Evolutionary conservation across 352 stramenopile species (phyloP).

Genomic region (Hyaloperonospora brassicae): DNA sequence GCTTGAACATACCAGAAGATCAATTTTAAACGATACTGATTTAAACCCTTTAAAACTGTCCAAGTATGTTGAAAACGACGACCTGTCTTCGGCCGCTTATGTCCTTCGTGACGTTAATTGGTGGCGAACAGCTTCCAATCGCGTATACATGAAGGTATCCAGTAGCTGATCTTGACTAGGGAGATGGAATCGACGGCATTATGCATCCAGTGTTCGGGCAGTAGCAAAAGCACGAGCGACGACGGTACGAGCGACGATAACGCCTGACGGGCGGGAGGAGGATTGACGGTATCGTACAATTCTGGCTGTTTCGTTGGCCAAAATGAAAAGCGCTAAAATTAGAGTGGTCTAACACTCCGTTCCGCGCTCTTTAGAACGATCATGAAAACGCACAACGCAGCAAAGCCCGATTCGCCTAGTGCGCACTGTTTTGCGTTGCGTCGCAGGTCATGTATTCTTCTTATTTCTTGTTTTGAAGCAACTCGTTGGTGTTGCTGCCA

Average conservation of each 20-base stretch:
- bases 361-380: conserved; percentile 2
- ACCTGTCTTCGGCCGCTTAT: conserved; percentile 68
- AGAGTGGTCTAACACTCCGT: conserved; percentile 16
- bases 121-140: conserved; percentile 38
- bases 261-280: background rate
- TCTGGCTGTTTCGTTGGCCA: conserved; percentile 8
- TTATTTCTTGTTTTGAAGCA: conserved; percentile 15
- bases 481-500: too few species aligned
- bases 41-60: conserved; percentile 57
- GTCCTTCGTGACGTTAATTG: conserved; percentile 50
- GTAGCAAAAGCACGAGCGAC: conserved; percentile 12
- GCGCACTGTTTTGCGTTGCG: background rate
- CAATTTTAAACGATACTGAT: conserved; percentile 56
- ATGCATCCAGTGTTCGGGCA: conserved; percentile 12
- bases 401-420: background rate
- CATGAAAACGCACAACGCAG: conserved; percentile 7
- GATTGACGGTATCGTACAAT: background rate
- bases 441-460: too few species aligned
- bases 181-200: conserved; percentile 21
- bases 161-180: conserved; percentile 50
- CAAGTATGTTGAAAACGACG: conserved; percentile 75
- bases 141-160: conserved; percentile 52
- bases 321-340: too few species aligned
- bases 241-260: conserved; percentile 12
- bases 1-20: conserved; percentile 61